phyloP scores from a whole-genome alignment of 176 grass and related monocot species.

The Avena sativa region DNA sequence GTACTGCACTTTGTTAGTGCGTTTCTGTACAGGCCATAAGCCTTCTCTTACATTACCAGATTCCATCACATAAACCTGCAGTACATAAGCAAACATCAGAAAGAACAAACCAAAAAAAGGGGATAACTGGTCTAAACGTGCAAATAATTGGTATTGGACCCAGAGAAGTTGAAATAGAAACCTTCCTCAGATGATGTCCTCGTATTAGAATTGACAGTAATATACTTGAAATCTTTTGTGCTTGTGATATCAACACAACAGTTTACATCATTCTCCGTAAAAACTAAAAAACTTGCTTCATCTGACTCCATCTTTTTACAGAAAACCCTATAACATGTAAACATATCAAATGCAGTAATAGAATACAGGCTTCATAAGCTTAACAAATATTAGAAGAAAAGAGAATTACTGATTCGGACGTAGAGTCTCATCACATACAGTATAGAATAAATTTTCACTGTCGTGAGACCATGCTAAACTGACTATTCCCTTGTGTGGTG shows the following conservation, averaged over 20 bases:
- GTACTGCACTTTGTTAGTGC: constrained; percentile 79
- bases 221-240: constrained; percentile 97
- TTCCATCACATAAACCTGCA: constrained; percentile 92
- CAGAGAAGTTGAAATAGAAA: constrained; percentile 49
- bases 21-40: constrained; percentile 72
- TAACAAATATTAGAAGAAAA: constrained; percentile 21
- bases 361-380: background rate
- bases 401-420: constrained; percentile 77
- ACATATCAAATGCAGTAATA: constrained; percentile 33
- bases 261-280: constrained; percentile 78
- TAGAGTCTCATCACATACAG: constrained; percentile 77
- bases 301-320: constrained; percentile 70
- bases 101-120: constrained; percentile 30
- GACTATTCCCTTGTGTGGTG: constrained; percentile 65
- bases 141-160: constrained; percentile 5
- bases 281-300: constrained; percentile 55
- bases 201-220: constrained; percentile 89
- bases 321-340: constrained; percentile 68
- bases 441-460: constrained; percentile 74
- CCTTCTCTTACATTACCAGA: constrained; percentile 63
- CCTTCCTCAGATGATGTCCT: constrained; percentile 97
- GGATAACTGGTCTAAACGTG: constrained; percentile 7
- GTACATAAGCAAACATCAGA: constrained; percentile 49
- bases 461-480: constrained; percentile 85
- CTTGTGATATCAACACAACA: constrained; percentile 86